A percentile compares a stretch with the other conserved stretches of the same genome.
Conservation (phyloP, 345 rosid species). For the Eucalyptus sp. region DNA sequence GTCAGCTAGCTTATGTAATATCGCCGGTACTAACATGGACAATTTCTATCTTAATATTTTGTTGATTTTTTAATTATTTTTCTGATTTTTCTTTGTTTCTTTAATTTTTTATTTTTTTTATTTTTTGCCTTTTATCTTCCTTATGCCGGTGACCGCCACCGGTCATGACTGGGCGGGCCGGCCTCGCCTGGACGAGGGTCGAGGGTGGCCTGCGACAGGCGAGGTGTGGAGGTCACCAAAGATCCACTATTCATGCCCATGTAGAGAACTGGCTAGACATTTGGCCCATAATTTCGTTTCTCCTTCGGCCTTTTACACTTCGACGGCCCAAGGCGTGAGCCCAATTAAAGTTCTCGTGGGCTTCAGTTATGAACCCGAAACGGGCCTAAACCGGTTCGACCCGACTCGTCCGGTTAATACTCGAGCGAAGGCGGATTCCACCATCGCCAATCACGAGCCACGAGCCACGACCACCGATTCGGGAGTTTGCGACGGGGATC, state of each 20-base stretch:
- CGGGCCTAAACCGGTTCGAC: background rate
- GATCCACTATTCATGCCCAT: no score
- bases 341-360: background rate
- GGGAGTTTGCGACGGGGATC: background rate
- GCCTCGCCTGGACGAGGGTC: no score
- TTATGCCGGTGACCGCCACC: no score
- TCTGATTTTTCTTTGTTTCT: no score
- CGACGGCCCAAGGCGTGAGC: background rate
- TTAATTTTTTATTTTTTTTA: no score
- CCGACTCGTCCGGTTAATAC: background rate
- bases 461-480: background rate
- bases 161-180: no score
- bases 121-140: no score
- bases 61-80: no score
- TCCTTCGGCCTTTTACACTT: background rate
- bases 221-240: no score
- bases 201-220: no score
- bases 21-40: no score
- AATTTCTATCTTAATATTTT: no score
- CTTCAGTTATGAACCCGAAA: background rate
- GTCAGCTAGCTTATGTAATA: fast-evolving
- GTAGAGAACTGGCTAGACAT: background rate
- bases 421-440: background rate
- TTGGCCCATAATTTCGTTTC: background rate
- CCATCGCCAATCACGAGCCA: background rate